These are phyloP conservation scores for Pugionium dolabratum DNA, from an alignment of 345 rosid genomes.

Conservation along the genomic window DNA sequence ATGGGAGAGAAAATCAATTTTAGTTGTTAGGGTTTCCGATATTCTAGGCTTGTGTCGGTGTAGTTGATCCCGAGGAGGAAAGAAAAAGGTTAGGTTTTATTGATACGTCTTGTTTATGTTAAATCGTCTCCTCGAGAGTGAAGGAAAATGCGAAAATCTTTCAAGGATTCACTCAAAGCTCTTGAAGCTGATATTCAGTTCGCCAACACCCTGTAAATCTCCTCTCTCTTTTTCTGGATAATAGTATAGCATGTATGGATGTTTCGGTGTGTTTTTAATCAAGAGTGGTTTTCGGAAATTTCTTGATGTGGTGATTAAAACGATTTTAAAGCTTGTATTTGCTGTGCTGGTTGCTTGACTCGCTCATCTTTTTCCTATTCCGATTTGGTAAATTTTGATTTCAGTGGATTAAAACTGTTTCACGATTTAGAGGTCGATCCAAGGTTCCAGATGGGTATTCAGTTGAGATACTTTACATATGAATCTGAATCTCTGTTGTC, in stretches of 20 bases:
- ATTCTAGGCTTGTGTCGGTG: slow-evolving; percentile 24
- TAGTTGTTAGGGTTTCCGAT: slow-evolving; percentile 24
- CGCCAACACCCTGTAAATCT: slow-evolving; percentile 85
- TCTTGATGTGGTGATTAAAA: too few relatives aligned
- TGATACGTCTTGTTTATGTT: slow-evolving; percentile 33
- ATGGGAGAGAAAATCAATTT: slow-evolving; percentile 31
- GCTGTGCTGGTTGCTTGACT: too few relatives aligned
- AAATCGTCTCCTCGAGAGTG: slow-evolving; percentile 5
- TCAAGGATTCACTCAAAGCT: slow-evolving; percentile 93
- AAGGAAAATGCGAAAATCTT: slow-evolving; percentile 76
- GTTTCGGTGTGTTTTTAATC: neutral
- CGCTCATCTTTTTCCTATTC: neutral
- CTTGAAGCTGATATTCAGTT: slow-evolving; percentile 99
- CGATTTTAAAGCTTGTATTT: too few relatives aligned
- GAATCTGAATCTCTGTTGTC: slow-evolving; percentile 33
- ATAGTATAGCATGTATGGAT: too few relatives aligned
- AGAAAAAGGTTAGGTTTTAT: slow-evolving; percentile 26
- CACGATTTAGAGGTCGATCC: neutral
- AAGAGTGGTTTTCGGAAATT: too few relatives aligned
- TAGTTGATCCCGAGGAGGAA: slow-evolving; percentile 6
- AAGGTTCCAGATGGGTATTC: slow-evolving; percentile 4
- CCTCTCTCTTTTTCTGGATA: slow-evolving; percentile 10
- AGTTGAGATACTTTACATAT: slow-evolving; percentile 1
- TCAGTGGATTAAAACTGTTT: neutral
- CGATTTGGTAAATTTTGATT: neutral